Conservation (phyloP, 768 basidiomycete species). For the Russula compacta region DNA sequence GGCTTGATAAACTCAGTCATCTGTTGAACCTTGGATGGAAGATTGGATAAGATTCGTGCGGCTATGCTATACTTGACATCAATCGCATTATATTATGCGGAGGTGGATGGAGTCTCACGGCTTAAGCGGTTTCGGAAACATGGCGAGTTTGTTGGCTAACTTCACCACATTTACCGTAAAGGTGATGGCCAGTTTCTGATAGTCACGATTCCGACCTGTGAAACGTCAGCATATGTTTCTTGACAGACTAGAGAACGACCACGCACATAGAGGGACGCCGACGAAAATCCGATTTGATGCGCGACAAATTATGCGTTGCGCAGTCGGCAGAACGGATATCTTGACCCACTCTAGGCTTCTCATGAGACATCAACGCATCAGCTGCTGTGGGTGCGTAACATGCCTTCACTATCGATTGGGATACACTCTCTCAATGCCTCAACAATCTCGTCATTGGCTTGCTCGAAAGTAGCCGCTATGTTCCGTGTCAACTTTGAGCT, state of each 20-base stretch:
- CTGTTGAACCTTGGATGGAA: neutral
- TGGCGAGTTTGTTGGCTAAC: conserved; percentile 27
- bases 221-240: neutral
- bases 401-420: neutral
- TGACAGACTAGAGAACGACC: neutral
- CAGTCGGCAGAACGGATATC: conserved; percentile 20
- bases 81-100: neutral
- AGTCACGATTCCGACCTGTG: conserved; percentile 36
- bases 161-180: conserved; percentile 32
- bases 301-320: neutral
- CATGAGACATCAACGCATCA: neutral
- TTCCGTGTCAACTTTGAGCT: neutral
- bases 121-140: conserved; percentile 36
- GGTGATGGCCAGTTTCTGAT: conserved; percentile 29
- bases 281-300: conserved; percentile 26
- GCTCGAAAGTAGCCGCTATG: neutral
- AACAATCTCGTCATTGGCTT: neutral
- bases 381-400: no score
- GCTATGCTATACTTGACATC: neutral
- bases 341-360: conserved; percentile 30
- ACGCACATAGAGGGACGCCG: conserved; percentile 34
- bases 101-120: conserved; percentile 28
- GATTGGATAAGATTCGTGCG: neutral
- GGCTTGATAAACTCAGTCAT: neutral
- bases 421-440: neutral